Evolutionary conservation across 2,329 filamentous ascomycete genomes (phyloP), one percentile per base, ranked within the genome.

Genomic region (Mycosphaerelloides madeirae): DNA sequence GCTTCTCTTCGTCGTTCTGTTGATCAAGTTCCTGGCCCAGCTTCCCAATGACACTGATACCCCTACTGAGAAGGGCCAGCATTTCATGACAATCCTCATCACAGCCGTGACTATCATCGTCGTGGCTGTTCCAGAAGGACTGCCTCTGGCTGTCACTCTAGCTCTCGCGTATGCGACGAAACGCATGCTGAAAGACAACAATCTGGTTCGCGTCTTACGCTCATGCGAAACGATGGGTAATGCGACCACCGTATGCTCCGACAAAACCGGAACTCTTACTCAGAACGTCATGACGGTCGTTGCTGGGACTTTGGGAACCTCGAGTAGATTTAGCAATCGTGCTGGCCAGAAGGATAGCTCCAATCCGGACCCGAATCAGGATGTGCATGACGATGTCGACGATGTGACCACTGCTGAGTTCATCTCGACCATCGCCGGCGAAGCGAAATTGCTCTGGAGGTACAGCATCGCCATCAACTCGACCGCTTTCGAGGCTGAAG

Each of bases 11-110:
- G 75, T 91, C 36, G 84, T 94, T 35, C 75, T 95, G 12, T 80
- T 95, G 59, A 90, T 95, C 69, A 79, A 88, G 58, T 96, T 95
- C 62, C 72, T 93, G 8, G 87, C 82, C 37, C 70, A 79, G 11
- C 76, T 95, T 3, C 75, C 76, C 3, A 58, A 67, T 14, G 73
- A 78, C 46, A 52, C 60, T 3, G 68, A 68, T 1, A 75, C 76
- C 0, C 75, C 87, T 3, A 81, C 86, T 2, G 65, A 81, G 41
- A 95, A 94, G 69, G 89, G 85, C 7, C 86, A 91, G 59, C 75
- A 75, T 39, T 83, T 83, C 60, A 65, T 83, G 50, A 71, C 76
- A 20, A 81, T 83, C 36, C 72, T 83, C 35, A 83, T 84, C 44
- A 77, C 80, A 20, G 76, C 79, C 29, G 77, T 84, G 35, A 84